These are phyloP conservation scores for Botrytis tulipae DNA, from an alignment of 2,329 filamentous ascomycete genomes.

Conservation along the genomic window DNA sequence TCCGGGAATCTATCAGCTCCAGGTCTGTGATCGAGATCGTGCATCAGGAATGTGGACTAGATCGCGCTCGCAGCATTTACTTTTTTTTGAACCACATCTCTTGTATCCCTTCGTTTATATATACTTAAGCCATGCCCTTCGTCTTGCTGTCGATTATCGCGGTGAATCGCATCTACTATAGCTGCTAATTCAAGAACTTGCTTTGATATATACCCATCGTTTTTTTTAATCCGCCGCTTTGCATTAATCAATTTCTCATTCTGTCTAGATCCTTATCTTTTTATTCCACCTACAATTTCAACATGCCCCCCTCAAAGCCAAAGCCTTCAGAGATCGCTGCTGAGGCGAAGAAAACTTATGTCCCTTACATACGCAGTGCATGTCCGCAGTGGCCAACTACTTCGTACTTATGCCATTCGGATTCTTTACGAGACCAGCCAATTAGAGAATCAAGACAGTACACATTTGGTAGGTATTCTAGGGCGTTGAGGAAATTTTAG, in stretches of 20 bases:
- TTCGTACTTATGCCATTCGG: constrained; percentile 51
- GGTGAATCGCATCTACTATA: background rate
- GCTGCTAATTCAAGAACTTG: background rate
- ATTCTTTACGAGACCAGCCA: constrained; percentile 46
- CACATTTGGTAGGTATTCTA: constrained; percentile 45
- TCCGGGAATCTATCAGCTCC: constrained; percentile 7
- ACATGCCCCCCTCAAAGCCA: constrained; percentile 58
- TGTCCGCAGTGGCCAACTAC: constrained; percentile 55
- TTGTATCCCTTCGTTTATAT: background rate
- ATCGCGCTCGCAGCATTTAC: background rate
- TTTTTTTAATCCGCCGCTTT: background rate
- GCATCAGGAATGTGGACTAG: constrained; percentile 16
- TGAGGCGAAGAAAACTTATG: constrained; percentile 69
- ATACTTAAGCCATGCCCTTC: constrained; percentile 1
- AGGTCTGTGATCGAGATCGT: constrained; percentile 17
- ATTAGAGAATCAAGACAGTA: constrained; percentile 33
- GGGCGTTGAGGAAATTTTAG: background rate
- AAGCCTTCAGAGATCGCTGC: constrained; percentile 69
- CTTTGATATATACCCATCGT: background rate
- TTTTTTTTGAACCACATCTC: background rate
- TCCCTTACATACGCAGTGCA: constrained; percentile 60
- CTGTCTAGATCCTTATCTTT: background rate
- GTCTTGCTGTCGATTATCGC: background rate
- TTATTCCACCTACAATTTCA: background rate
- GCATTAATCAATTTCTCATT: background rate